Percentiles rank a stretch among this genome's conserved stretches.
Evolutionary conservation across 257 asterid genomes (phyloP).

Genomic region (Fraxinus cuspidata): DNA sequence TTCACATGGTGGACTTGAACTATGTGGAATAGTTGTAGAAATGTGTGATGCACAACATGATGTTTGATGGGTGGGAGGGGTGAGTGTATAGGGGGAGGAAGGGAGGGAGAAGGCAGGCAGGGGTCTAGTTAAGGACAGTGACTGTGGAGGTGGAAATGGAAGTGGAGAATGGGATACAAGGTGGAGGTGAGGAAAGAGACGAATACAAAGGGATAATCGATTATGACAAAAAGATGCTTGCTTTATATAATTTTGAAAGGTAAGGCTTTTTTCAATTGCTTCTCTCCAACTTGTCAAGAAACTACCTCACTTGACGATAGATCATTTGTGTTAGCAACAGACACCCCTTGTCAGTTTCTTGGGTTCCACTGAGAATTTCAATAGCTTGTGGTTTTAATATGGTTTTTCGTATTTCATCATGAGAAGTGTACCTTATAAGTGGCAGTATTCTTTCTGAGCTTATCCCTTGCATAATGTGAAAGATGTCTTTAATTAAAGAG

Average conservation of each 20-base stretch:
- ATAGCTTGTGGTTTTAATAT: slow-evolving; percentile 3
- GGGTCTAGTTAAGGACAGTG: neutral
- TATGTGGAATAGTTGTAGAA: neutral
- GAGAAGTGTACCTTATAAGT: neutral
- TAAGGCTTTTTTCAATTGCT: neutral
- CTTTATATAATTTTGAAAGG: neutral
- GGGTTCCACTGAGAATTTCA: neutral
- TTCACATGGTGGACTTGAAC: neutral
- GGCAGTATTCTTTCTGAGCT: neutral
- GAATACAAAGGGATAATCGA: neutral
- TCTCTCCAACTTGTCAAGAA: neutral
- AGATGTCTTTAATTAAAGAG: neutral
- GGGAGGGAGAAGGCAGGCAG: neutral
- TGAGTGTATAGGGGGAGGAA: neutral
- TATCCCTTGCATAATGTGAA: neutral
- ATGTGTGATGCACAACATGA: neutral
- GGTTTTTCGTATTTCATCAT: neutral
- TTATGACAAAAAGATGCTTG: neutral
- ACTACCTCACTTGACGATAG: neutral
- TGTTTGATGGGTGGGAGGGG: neutral
- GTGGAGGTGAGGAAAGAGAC: neutral
- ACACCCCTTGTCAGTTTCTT: slow-evolving; percentile 1
- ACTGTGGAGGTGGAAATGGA: neutral
- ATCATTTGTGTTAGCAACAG: slow-evolving; percentile 1
- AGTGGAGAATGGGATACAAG: neutral